Evolutionary conservation across 129 eudicot species (phyloP).

Genomic region (Oenanthe sinensis): DNA sequence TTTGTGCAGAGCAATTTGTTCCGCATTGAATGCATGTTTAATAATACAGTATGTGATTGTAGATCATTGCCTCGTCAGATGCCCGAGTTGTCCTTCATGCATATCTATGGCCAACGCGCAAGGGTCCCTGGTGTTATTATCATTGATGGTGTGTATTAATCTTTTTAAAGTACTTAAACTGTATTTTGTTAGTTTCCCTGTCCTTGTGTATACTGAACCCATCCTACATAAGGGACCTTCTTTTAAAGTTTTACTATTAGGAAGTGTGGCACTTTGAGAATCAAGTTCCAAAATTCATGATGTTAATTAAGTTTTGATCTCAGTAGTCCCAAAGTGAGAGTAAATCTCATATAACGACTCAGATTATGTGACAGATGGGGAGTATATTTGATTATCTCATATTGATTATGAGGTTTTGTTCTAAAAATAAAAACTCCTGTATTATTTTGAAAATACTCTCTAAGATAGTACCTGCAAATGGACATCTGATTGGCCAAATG

Average conservation of each 20-base stretch:
- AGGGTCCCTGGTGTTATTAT: slow-evolving; percentile 79
- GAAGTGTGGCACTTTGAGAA: not conserved
- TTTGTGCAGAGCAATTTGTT: not conserved
- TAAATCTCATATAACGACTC: not conserved
- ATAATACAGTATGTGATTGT: slow-evolving; percentile 26
- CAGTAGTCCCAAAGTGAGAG: not conserved
- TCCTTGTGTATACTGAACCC: not conserved
- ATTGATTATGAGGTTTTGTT: not conserved
- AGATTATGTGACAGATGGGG: not conserved
- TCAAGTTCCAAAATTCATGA: too few relatives aligned
- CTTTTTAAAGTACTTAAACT: not conserved
- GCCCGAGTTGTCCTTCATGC: slow-evolving; percentile 68
- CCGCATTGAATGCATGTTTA: not conserved
- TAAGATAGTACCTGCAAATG: not conserved
- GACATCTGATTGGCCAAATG: not conserved
- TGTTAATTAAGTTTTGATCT: not conserved
- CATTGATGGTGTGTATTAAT: slow-evolving; percentile 59
- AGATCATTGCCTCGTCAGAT: slow-evolving; percentile 49
- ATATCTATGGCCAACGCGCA: slow-evolving; percentile 62
- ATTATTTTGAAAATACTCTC: not conserved
- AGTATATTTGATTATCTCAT: not conserved
- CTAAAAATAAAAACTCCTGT: not conserved
- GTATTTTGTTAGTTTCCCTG: not conserved
- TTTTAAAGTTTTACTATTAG: not conserved
- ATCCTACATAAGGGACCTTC: not conserved